These are phyloP conservation scores for Botrytis deweyae DNA, from an alignment of 2,329 filamentous ascomycete species.

Conservation along the genomic window DNA sequence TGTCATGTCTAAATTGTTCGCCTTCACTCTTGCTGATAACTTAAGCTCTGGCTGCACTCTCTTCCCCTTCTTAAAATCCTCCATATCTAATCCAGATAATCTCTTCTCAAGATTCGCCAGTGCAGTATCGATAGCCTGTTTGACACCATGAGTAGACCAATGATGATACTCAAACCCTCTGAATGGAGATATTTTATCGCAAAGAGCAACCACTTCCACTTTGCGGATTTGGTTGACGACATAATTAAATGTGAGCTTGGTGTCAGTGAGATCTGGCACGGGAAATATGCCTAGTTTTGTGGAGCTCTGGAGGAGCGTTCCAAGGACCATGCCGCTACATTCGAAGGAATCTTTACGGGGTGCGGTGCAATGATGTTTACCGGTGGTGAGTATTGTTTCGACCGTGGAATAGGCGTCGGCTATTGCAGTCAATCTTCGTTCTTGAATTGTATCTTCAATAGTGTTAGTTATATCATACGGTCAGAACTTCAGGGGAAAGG, in stretches of 20 bases:
- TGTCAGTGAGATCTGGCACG: constrained; percentile 2
- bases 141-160: constrained; percentile 14
- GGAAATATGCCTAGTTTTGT: constrained; percentile 16
- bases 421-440: constrained; percentile 10
- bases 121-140: constrained; percentile 4
- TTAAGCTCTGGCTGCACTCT: neutral
- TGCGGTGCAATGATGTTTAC: constrained; percentile 9
- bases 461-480: neutral
- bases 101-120: neutral
- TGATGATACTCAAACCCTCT: constrained; percentile 1
- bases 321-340: constrained; percentile 13
- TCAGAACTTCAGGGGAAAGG: neutral
- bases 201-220: constrained; percentile 11
- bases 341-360: neutral
- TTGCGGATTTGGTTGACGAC: constrained; percentile 5
- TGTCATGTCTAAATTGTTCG: neutral
- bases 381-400: neutral
- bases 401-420: constrained; percentile 4
- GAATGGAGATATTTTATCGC: constrained; percentile 9
- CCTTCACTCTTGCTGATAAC: neutral
- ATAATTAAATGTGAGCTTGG: neutral
- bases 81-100: constrained; percentile 3
- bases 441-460: constrained; percentile 15
- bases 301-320: constrained; percentile 11
- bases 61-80: constrained; percentile 10